Conservation (phyloP, 169 alveolate species). For the Plasmodium ovale region DNA sequence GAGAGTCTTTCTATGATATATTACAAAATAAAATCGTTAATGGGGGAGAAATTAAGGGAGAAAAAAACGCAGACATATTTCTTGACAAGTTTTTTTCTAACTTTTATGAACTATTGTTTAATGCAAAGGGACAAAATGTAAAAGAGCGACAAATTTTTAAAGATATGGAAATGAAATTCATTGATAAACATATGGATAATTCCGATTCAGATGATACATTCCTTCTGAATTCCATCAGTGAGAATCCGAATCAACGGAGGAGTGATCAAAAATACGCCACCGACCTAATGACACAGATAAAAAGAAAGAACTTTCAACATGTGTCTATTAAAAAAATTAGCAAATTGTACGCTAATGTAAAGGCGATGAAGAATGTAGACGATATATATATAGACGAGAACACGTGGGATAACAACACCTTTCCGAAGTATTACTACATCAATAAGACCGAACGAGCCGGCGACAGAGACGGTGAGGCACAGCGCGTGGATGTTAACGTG, state of each 20-base stretch:
- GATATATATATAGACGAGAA: not conserved
- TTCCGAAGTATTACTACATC: not conserved
- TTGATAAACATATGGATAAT: slow-evolving; percentile 6
- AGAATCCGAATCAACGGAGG: not conserved
- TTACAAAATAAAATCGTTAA: slow-evolving; percentile 21
- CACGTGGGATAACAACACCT: not conserved
- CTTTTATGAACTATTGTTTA: slow-evolving; percentile 29
- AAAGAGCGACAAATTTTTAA: not conserved
- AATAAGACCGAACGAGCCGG: not conserved
- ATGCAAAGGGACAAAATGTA: not conserved
- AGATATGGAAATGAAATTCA: slow-evolving; percentile 9
- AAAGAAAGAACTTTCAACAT: not conserved
- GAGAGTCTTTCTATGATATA: slow-evolving; percentile 31
- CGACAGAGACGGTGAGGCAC: not conserved
- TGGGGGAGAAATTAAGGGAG: no score
- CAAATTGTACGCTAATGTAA: not conserved
- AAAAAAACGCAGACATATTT: slow-evolving; percentile 38
- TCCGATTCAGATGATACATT: slow-evolving; percentile 25
- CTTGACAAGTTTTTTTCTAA: slow-evolving; percentile 37
- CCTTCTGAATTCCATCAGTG: not conserved
- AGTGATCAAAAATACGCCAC: not conserved
- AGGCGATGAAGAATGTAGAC: not conserved
- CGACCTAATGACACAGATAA: not conserved
- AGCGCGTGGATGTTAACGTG: no score
- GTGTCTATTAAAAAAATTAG: not conserved